Evolutionary conservation across 495 filamentous ascomycete species (phyloP), one percentile per base, ranked within the genome.

Genomic region (Penicillium psychrofluorescens): DNA sequence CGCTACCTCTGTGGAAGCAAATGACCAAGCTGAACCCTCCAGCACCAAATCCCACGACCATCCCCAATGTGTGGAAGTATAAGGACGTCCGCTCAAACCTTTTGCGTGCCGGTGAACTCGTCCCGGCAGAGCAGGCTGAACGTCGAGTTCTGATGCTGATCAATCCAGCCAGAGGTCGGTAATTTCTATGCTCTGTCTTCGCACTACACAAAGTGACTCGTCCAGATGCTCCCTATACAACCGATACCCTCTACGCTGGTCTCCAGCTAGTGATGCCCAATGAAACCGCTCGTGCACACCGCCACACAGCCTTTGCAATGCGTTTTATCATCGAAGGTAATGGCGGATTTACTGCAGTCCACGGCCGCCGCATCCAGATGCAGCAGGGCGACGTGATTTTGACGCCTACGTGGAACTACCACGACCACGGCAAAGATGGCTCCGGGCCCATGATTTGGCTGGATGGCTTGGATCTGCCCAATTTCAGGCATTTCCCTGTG

Each of bases 361-460:
- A 77, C n/a, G 73, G 73, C 8, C 34, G 48, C 11, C 53, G 66
- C 10, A 70, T 76, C 32, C 45, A 47, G 2, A 77, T 77, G 71
- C 50, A 67, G 28, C 57, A 58, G 3, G 70, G 71, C 7, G 73
- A 75, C 46, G 70, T 77, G 9, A 77, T 75, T 36, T 59, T 75
- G 1, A 75, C 71, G 0, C 73, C 71, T 4, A 72, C 58, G 1
- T 75, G 72, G 71, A 69, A 70, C 41, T 75, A 60, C 48, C 71
- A 75, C 38, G 73, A 75, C 41, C 73, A 75, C 44, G 71, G 72
- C 1, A 74, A 72, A 12, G 69, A 75, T 31, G 67, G 68, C 3
- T 62, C 57, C 1, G 70, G 68, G 0, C 71, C 71, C 0, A 75
- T 77, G 73, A 67, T 75, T 29, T 77, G 73, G 71, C 54, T 76